Base-by-base conservation (phyloP, 306 rosid species). In the Canavalia gladiata region DNA sequence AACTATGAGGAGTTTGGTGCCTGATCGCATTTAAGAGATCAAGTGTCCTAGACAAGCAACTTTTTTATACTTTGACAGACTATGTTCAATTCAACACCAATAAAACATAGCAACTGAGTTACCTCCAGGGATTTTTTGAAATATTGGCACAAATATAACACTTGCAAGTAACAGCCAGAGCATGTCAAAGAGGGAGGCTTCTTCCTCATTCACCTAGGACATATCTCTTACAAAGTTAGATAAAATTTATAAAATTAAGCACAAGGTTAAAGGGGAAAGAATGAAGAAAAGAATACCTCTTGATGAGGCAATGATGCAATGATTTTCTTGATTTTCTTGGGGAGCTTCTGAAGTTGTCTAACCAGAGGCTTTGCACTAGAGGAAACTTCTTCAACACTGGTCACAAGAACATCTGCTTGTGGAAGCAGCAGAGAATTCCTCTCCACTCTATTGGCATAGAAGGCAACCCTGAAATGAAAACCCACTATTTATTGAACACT, bases 111-210 rank as follows among this genome's bases (percentile, higher is more conserved):
- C 30, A 81, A 88, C 65, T 49, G 68, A 84, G 69, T 84, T 86
- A 96, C 99, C 99, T 89, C 99, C 99, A 58, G 99, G 99, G 88
- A 96, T 79, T 71, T 92, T 96, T 88, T 93, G 98, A 85, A 96
- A 96, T 79, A 94, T 50, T 69, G 99, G 99, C 85, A 96, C 99
- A 88, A 96, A 96, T 87, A 96, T 85, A 67, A 96, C 99, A 90
- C 99, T 96, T 58, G 99, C 99, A 77, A 96, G 91, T 89, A 96
- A 87, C 83, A 96, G 86, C 99, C 99, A 96, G 68, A 96, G 85
- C 97, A 96, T 77, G 84, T 96, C 98, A 62, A 96, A 90, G 46
- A 96, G 94, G 75, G 99, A 96, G 77, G 99, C 99, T 85, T 96
- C 99, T 88, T 96, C 99, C 84, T 92, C 99, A 67, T 90, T 93